Conservation (phyloP, 106 monocot species). For the Apostasia ramifera region DNA sequence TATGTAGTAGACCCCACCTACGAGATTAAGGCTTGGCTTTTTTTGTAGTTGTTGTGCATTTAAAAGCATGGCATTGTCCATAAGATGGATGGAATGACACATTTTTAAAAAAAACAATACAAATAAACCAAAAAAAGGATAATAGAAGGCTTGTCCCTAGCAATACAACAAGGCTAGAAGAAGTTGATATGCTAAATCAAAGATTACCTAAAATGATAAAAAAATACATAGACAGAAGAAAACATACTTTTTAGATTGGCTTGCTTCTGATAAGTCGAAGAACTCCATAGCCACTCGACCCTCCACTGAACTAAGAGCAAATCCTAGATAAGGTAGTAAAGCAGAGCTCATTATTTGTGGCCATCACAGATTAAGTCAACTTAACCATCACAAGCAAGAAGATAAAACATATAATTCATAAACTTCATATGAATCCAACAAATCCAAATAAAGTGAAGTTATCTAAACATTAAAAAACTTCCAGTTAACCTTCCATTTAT, state of each 20-base stretch:
- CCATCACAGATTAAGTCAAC: not conserved
- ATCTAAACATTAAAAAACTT: too few relatives aligned
- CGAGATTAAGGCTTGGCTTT: too few relatives aligned
- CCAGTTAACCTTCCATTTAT: too few relatives aligned
- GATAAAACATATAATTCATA: too few relatives aligned
- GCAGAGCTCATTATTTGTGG: too few relatives aligned
- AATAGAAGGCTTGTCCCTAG: too few relatives aligned
- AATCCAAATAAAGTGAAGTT: too few relatives aligned
- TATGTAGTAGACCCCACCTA: too few relatives aligned
- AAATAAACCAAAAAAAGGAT: not conserved
- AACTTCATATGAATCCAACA: too few relatives aligned
- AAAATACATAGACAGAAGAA: not conserved
- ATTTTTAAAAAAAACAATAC: not conserved
- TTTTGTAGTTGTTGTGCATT: too few relatives aligned
- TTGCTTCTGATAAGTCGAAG: slow-evolving; percentile 78
- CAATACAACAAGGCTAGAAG: not conserved
- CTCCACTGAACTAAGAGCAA: slow-evolving; percentile 95
- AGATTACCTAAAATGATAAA: not conserved
- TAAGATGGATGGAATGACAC: not conserved
- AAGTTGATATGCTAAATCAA: not conserved
- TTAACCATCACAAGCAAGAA: not conserved
- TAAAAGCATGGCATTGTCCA: too few relatives aligned
- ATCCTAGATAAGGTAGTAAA: slow-evolving; percentile 51
- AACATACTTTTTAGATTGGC: slow-evolving; percentile 70
- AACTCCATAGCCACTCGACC: slow-evolving; percentile 93